Percentiles rank a stretch among this genome's conserved stretches.
phyloP scores from a whole-genome alignment of 1,284 basidiomycete genomes.

The Quambalaria eucalypti region DNA sequence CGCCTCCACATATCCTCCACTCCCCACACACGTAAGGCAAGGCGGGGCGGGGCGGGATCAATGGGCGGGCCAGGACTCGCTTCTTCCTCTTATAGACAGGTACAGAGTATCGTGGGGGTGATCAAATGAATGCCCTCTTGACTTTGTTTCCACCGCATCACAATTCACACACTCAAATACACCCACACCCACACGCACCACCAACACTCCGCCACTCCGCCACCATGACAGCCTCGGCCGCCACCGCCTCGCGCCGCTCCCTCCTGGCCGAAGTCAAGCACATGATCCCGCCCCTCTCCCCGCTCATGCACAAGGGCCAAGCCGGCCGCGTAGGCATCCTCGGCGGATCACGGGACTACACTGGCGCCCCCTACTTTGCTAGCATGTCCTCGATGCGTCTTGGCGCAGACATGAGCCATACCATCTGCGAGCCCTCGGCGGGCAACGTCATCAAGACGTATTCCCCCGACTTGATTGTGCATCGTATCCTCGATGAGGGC shows the following conservation, averaged over 20 bases:
- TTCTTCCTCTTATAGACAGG: too few relatives aligned
- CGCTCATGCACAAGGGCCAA: conserved; percentile 86
- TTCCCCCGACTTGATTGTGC: conserved; percentile 86
- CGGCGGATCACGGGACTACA: conserved; percentile 87
- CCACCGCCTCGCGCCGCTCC: not conserved
- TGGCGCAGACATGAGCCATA: conserved; percentile 87
- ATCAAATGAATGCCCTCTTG: too few relatives aligned
- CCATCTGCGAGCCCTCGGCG: conserved; percentile 81
- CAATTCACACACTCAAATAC: too few relatives aligned
- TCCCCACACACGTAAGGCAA: too few relatives aligned
- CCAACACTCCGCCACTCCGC: too few relatives aligned
- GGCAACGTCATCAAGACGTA: conserved; percentile 90
- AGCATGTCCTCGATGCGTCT: conserved; percentile 28
- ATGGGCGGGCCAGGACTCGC: too few relatives aligned
- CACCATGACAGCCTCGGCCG: not conserved
- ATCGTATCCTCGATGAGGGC: conserved; percentile 62
- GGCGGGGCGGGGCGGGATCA: too few relatives aligned
- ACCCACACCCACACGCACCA: too few relatives aligned
- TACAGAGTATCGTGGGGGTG: too few relatives aligned
- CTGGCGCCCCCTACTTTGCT: conserved; percentile 79
- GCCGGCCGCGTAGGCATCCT: conserved; percentile 89
- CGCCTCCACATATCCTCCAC: too few relatives aligned
- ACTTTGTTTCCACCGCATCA: too few relatives aligned
- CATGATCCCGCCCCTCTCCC: conserved; percentile 73
- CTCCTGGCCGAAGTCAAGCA: conserved; percentile 53